A percentile compares a stretch with the other conserved stretches of the same genome.
Conservation (phyloP, 2,329 filamentous ascomycete genomes). For the Arthrobotrys sphaeroides region DNA sequence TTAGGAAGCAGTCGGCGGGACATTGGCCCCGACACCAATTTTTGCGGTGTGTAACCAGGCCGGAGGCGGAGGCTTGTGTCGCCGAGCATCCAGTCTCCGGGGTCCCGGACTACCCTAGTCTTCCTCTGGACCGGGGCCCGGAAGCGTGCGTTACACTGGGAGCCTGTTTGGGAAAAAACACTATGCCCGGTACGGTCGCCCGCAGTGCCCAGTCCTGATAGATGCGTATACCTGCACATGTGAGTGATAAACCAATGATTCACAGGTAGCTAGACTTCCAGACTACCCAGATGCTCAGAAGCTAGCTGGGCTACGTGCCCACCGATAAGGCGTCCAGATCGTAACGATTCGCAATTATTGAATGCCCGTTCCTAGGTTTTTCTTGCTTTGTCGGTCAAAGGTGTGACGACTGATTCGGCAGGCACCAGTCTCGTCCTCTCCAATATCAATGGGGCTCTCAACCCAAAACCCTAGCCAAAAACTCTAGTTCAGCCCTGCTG, state of each 20-base stretch:
- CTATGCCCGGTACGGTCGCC: no score
- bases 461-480: constrained; percentile 35
- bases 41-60: constrained; percentile 22
- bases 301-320: constrained; percentile 31
- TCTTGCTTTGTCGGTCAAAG: constrained; percentile 26
- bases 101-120: neutral
- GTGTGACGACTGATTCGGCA: constrained; percentile 51
- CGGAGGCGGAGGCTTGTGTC: constrained; percentile 43
- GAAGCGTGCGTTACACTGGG: no score
- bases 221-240: no score
- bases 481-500: constrained; percentile 53
- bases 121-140: no score
- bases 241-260: constrained; percentile 29
- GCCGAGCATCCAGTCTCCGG: constrained; percentile 19
- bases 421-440: constrained; percentile 36
- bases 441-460: constrained; percentile 33
- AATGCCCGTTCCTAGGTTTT: constrained; percentile 15
- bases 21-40: constrained; percentile 6
- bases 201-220: no score
- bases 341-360: constrained; percentile 19
- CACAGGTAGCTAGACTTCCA: neutral
- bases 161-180: no score
- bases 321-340: constrained; percentile 50
- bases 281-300: neutral
- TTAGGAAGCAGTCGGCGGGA: constrained; percentile 40